phyloP scores from a whole-genome alignment of 306 rosid genomes.

The Alnus rubra region DNA sequence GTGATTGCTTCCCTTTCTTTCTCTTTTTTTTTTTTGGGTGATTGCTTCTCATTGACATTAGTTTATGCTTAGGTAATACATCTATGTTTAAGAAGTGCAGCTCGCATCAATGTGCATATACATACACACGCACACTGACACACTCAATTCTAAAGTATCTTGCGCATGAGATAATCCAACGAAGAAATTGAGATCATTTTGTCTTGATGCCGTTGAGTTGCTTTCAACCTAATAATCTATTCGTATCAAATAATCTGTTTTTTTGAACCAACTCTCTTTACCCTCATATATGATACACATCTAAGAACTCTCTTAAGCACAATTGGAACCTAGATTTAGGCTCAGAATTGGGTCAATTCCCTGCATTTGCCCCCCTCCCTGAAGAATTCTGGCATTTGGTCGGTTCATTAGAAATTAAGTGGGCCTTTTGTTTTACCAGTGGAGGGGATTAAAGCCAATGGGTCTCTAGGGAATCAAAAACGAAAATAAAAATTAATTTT shows the following conservation, averaged over 20 bases:
- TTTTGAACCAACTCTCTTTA: background rate
- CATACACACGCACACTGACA: background rate
- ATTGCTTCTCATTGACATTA: conserved; percentile 4
- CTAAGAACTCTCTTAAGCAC: background rate
- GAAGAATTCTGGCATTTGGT: background rate
- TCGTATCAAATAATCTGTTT: background rate
- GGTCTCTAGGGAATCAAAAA: background rate
- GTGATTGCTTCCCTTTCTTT: conserved; percentile 22
- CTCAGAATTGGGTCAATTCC: background rate
- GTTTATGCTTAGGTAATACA: conserved; percentile 22
- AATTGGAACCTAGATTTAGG: background rate
- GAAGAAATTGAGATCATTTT: background rate
- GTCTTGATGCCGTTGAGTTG: background rate
- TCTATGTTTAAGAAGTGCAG: background rate
- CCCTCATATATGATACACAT: background rate
- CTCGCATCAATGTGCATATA: background rate
- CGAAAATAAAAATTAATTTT: background rate
- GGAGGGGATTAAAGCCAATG: background rate
- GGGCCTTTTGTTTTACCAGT: background rate
- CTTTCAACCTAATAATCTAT: background rate
- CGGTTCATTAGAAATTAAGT: background rate
- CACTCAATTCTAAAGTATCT: background rate
- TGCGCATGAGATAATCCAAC: background rate
- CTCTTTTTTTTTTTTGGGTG: conserved; percentile 3
- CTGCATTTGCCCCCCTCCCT: background rate